Evolutionary conservation across 306 rosid genomes (phyloP).

Genomic region (Prunus davidiana): DNA sequence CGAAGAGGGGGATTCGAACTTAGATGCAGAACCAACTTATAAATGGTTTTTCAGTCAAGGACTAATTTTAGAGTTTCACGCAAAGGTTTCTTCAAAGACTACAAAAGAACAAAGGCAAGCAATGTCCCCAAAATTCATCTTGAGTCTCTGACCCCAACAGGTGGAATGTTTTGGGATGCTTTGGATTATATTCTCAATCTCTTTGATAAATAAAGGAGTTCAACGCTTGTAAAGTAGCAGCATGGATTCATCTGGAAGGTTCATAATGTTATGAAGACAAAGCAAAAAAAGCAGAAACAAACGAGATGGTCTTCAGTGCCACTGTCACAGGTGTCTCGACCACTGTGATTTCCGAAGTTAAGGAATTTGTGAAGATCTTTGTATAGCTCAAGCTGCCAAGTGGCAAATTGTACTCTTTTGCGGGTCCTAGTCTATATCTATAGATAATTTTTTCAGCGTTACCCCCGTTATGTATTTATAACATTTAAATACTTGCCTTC

Average conservation of each 20-base stretch:
- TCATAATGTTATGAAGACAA: background rate
- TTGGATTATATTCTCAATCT: constrained; percentile 16
- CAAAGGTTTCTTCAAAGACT: constrained; percentile 11
- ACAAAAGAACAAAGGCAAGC: constrained; percentile 5
- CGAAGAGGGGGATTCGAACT: no score
- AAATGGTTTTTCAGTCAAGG: background rate
- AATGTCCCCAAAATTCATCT: constrained; percentile 11
- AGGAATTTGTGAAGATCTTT: background rate
- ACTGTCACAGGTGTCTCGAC: constrained; percentile 1
- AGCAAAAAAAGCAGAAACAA: background rate
- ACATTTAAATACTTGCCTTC: no score
- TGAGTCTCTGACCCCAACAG: background rate
- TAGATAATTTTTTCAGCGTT: no score
- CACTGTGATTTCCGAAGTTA: background rate
- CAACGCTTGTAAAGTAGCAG: constrained; percentile 7
- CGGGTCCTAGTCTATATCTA: no score
- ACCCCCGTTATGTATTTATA: no score
- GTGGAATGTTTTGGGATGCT: constrained; percentile 6
- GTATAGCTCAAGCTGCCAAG: background rate
- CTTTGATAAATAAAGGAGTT: constrained; percentile 12
- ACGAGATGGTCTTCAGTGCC: background rate
- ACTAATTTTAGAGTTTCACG: constrained; percentile 7
- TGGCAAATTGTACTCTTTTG: background rate
- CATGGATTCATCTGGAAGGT: constrained; percentile 12
- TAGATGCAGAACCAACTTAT: background rate